phyloP scores from a whole-genome alignment of 2,329 filamentous ascomycete genomes.

The Neofusicoccum cordaticola region DNA sequence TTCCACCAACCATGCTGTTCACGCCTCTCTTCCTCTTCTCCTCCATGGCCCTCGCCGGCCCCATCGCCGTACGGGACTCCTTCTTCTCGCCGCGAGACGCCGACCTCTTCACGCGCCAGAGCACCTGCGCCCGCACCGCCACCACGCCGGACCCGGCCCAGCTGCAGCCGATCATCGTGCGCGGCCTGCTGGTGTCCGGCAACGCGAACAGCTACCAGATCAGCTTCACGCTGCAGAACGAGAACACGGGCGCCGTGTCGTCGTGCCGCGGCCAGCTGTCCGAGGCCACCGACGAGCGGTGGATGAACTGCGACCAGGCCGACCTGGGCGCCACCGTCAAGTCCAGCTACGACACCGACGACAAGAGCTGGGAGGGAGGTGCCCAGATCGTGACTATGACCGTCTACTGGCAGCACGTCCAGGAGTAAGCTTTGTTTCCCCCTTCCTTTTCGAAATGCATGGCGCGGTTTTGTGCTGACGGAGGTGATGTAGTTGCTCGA shows the following conservation, averaged over 20 bases:
- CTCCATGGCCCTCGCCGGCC: neutral
- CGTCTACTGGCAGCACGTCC: neutral
- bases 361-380: neutral
- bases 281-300: neutral
- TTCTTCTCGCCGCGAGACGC: neutral
- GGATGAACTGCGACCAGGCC: neutral
- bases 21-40: neutral
- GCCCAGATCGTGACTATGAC: neutral
- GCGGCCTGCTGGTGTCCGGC: neutral
- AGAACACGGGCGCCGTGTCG: neutral
- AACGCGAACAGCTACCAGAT: neutral
- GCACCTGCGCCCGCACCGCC: neutral
- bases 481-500: neutral
- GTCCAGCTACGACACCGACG: neutral
- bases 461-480: neutral
- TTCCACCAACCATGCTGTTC: neutral
- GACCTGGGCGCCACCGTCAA: neutral
- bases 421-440: neutral
- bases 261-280: neutral
- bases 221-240: neutral
- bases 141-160: neutral
- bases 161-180: neutral
- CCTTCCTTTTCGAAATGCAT: no score
- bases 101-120: neutral
- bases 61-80: neutral